Base-by-base conservation (phyloP, 1,139 yeast genomes). In the Meyerozyma sp. region DNA sequence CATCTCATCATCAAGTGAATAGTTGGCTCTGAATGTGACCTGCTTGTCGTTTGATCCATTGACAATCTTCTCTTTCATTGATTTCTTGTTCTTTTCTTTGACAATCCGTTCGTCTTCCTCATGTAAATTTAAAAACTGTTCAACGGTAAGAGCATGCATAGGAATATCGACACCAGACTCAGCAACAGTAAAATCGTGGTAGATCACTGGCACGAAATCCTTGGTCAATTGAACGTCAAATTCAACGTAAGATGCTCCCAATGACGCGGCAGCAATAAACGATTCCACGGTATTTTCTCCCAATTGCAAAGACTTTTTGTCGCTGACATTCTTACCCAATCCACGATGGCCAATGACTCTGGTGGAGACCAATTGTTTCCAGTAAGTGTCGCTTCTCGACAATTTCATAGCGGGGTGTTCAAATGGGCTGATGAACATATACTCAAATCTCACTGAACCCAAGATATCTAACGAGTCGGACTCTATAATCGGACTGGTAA, bases 271-370 rank as follows among this genome's bases (percentile, higher is more conserved):
- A 9, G 96, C 96, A 59, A 93, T 87, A 54, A 93, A 93, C 1
- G 96, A 87, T 58, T 91, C 97, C 30, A 93, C 86, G 0, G 98
- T 93, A 59, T 93, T 93, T 59, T 93, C 98, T 37, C 98, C 98
- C 48, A 93, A 72, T 65, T 93, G 98, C 57, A 93, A 73, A 5
- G 96, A 86, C 50, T 81, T 82, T 43, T 84, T 77, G 40, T 78
- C 76, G 49, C 80, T 77, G 36, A 72, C 70, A 64, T 93, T 93
- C 68, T 90, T 91, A 51, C 98, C 98, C 52, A 90, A 71, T 7
- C 98, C 98, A 57, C 98, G 80, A 60, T 93, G 98, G 1, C 98
- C 98, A 65, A 93, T 93, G 32, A 93, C 96, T 49, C 96, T 75
- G 2, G 97, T 88, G 0, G 94, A 81, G 4, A 85, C 91, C 48